Conservation (phyloP, 371 early-diverging fungal genomes). For the Circinella umbellata region DNA sequence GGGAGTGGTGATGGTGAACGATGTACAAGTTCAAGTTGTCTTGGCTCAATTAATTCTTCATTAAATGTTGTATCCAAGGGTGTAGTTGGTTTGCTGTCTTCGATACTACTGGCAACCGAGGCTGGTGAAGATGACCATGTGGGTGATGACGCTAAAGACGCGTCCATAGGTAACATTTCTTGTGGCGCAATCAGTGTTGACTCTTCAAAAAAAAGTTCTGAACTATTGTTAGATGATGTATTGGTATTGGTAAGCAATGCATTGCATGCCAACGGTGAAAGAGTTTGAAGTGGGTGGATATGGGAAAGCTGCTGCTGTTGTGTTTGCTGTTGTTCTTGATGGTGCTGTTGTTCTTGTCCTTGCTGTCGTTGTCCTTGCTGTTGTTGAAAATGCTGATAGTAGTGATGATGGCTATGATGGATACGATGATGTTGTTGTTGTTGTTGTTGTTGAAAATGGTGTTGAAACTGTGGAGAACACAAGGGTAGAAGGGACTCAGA, state of each 20-base stretch:
- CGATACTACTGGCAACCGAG: not conserved
- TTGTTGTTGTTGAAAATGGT: not conserved
- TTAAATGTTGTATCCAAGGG: not conserved
- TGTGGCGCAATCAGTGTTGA: not conserved
- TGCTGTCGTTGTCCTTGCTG: not conserved
- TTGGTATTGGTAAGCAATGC: not conserved
- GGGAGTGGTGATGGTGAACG: not conserved
- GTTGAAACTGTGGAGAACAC: no score
- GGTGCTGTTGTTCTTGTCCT: no score
- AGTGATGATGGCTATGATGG: not conserved
- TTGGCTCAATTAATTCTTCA: not conserved
- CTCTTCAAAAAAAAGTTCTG: not conserved
- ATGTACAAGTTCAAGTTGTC: not conserved
- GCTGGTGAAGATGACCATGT: slow-evolving; percentile 1
- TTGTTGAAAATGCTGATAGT: not conserved
- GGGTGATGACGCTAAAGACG: not conserved
- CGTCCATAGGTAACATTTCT: slow-evolving; percentile 4
- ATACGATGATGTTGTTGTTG: not conserved
- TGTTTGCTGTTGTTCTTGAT: not conserved
- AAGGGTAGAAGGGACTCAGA: no score
- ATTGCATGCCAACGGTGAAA: slow-evolving; percentile 3
- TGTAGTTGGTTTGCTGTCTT: not conserved
- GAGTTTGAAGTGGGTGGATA: slow-evolving; percentile 12
- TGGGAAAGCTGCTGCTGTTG: slow-evolving; percentile 1
- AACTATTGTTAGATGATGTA: not conserved